These are phyloP conservation scores for Arthrobotrys entomopaga DNA, from an alignment of 2,329 filamentous ascomycete genomes.

Conservation along the genomic window DNA sequence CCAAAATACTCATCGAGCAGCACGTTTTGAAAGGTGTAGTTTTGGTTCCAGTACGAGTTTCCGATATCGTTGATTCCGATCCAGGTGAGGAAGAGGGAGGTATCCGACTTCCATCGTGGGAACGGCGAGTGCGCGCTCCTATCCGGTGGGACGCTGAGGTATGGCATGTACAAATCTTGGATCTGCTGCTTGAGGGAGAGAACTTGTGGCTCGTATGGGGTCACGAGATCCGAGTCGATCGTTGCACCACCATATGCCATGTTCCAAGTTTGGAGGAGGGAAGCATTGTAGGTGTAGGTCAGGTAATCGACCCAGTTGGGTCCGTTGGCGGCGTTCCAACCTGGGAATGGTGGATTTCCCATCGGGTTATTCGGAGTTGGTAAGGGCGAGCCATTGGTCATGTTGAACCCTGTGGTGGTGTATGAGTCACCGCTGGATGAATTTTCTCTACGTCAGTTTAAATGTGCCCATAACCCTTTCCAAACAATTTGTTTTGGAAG, in stretches of 20 bases:
- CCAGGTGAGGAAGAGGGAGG: slow-evolving; percentile 67
- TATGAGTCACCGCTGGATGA: slow-evolving; percentile 63
- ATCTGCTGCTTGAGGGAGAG: slow-evolving; percentile 62
- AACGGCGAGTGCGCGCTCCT: slow-evolving; percentile 60
- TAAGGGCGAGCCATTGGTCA: slow-evolving; percentile 59
- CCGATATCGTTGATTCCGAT: slow-evolving; percentile 70
- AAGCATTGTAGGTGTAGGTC: slow-evolving; percentile 64
- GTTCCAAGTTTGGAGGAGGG: slow-evolving; percentile 66
- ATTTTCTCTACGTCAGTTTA: neutral
- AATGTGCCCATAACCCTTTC: neutral
- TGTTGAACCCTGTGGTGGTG: slow-evolving; percentile 62
- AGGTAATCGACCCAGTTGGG: slow-evolving; percentile 70
- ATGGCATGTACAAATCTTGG: slow-evolving; percentile 62
- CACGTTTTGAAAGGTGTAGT: slow-evolving; percentile 57
- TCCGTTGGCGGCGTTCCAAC: slow-evolving; percentile 64
- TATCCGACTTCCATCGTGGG: slow-evolving; percentile 62
- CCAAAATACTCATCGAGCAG: slow-evolving; percentile 65
- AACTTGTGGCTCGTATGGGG: slow-evolving; percentile 61
- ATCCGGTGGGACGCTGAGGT: slow-evolving; percentile 56
- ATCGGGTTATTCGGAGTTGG: slow-evolving; percentile 62
- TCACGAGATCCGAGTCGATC: slow-evolving; percentile 62
- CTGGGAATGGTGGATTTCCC: slow-evolving; percentile 63
- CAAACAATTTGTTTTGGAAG: no score
- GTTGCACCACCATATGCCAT: slow-evolving; percentile 65
- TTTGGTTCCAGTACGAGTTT: slow-evolving; percentile 63